Evolutionary conservation across 2,329 filamentous ascomycete species (phyloP).

Genomic region (Penicillium sp.): DNA sequence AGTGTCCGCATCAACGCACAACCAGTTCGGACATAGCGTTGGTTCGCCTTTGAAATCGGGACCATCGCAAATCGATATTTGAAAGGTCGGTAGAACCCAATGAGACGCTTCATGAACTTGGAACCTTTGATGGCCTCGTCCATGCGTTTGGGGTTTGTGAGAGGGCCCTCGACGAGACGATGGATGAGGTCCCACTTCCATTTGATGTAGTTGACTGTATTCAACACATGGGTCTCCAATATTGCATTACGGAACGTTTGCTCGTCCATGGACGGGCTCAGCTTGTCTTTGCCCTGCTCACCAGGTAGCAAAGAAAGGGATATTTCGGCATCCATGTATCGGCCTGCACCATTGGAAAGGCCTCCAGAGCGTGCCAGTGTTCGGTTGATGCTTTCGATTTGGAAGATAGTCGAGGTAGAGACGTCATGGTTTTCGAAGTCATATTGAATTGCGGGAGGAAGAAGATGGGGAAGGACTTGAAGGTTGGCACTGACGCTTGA

Average conservation of each 20-base stretch:
- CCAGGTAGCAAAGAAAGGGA: conserved; percentile 41
- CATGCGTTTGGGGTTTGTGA: conserved; percentile 85
- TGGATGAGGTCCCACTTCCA: conserved; percentile 97
- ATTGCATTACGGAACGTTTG: conserved; percentile 61
- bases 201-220: conserved; percentile 85
- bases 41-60: conserved; percentile 85
- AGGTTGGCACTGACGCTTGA: conserved; percentile 77
- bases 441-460: conserved; percentile 72
- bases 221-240: conserved; percentile 75
- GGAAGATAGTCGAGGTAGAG: conserved; percentile 89
- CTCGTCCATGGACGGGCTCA: conserved; percentile 63
- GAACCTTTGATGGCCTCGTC: conserved; percentile 93
- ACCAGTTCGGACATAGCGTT: conserved; percentile 87
- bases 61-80: conserved; percentile 93
- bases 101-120: conserved; percentile 91
- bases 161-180: conserved; percentile 85
- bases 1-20: conserved; percentile 85
- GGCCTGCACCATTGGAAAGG: conserved; percentile 38
- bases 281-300: conserved; percentile 52
- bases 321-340: conserved; percentile 47
- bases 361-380: conserved; percentile 78
- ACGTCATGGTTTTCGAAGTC: conserved; percentile 70
- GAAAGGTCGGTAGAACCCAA: conserved; percentile 95
- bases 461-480: conserved; percentile 82
- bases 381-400: conserved; percentile 94